Evolutionary conservation across 2,329 filamentous ascomycete genomes (phyloP), one percentile per base, ranked within the genome.

Genomic region (Fragosphaeria purpurea): DNA sequence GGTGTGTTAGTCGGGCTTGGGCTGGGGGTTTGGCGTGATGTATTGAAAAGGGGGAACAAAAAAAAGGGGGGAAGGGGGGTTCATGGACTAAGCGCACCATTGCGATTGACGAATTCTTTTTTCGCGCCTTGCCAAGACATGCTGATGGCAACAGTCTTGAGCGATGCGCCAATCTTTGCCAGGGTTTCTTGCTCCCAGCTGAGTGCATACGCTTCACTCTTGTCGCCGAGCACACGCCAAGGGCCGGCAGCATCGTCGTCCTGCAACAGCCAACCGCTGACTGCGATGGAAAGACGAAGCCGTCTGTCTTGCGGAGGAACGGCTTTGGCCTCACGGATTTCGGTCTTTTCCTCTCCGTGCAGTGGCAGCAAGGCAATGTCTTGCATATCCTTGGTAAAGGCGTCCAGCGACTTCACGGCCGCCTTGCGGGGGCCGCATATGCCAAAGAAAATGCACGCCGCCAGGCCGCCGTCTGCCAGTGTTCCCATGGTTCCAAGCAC

Each of bases 291-390:
- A n/a, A 96, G 77, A 34, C 90, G 81, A 48, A 97, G 71, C 41
- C 86, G 77, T 53, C 85, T 79, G 56, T 83, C 74, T 34, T 79
- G 71, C 5, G 81, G 63, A 50, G 73, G 63, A 54, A 80, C 61
- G 53, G 75, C 67, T 52, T 71, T 73, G 10, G 72, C 70, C 52
- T 82, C 75, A 34, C 70, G 63, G 43, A 71, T 65, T 39, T 74
- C 69, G 4, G 66, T 53, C 39, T 65, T 60, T 43, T 62, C 63
- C 11, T 69, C 62, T 11, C 77, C 76, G 48, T 81, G 79, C 12
- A 95, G 72, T 0, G 88, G 86, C 9, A 95, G 67, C 59, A 97
- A 87, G 0, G 81, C 88, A 65, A 96, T 95, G 61, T 97, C 90
- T 59, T 88, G 82, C 12, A 97, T 83, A 56, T 95, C 88, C 58